phyloP scores from a whole-genome alignment of 768 basidiomycete genomes.

The Dictyophora rubrovolvata region DNA sequence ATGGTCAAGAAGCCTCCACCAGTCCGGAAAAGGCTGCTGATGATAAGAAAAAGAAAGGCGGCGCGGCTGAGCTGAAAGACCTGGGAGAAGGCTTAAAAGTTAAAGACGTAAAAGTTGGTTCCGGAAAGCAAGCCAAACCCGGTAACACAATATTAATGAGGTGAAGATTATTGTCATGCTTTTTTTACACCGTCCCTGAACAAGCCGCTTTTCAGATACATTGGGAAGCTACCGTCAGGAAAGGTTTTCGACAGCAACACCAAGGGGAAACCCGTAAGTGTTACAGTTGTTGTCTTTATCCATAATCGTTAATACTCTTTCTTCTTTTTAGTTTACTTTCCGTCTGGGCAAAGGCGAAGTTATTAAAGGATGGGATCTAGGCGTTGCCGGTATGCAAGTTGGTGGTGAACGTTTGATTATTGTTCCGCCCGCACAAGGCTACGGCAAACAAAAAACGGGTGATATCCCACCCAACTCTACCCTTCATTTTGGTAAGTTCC shows the following conservation, averaged over 20 bases:
- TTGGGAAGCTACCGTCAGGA: slow-evolving; percentile 77
- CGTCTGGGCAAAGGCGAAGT: slow-evolving; percentile 80
- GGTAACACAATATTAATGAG: slow-evolving; percentile 79
- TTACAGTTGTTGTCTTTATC: slow-evolving; percentile 19
- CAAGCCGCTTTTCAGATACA: slow-evolving; percentile 35
- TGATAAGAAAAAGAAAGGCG: slow-evolving; percentile 19
- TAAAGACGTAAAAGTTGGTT: slow-evolving; percentile 66
- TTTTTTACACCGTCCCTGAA: background rate
- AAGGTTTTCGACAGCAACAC: slow-evolving; percentile 72
- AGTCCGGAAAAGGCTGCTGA: slow-evolving; percentile 14
- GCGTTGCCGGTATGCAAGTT: slow-evolving; percentile 84
- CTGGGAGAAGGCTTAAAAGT: slow-evolving; percentile 68
- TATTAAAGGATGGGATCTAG: slow-evolving; percentile 94
- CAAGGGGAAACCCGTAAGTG: slow-evolving; percentile 75
- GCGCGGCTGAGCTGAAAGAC: slow-evolving; percentile 27
- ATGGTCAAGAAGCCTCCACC: background rate
- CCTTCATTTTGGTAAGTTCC: slow-evolving; percentile 62
- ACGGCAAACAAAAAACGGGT: slow-evolving; percentile 50
- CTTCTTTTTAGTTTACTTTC: slow-evolving; percentile 52
- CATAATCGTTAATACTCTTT: background rate
- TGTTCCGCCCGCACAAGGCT: slow-evolving; percentile 61
- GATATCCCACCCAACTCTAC: slow-evolving; percentile 75
- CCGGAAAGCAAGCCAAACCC: slow-evolving; percentile 78
- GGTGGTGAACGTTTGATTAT: slow-evolving; percentile 78
- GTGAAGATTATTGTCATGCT: background rate